These are phyloP conservation scores for Angomonas deanei DNA, from an alignment of 208 protist genomes.

Conservation along the genomic window DNA sequence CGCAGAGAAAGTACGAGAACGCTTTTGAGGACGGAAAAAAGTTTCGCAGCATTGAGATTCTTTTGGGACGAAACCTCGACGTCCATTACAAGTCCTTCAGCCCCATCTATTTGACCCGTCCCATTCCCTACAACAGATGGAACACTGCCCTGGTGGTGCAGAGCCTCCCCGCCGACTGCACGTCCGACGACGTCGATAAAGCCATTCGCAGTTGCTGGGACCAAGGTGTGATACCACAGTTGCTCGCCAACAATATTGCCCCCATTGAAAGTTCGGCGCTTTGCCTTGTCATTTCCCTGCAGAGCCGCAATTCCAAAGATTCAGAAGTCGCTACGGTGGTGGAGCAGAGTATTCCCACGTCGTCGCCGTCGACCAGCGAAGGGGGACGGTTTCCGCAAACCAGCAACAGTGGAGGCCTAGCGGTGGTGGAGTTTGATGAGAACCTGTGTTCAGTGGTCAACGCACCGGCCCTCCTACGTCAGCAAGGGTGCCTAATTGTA, in stretches of 20 bases:
- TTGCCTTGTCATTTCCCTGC: conserved; percentile 38
- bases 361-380: not conserved
- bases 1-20: conserved; percentile 78
- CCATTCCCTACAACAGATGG: conserved; percentile 57
- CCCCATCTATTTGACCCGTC: conserved; percentile 49
- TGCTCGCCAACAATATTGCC: conserved; percentile 10
- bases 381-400: not conserved
- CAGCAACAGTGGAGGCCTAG: not conserved
- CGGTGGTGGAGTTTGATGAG: conserved; percentile 1
- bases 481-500: not conserved
- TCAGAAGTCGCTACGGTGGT: not conserved
- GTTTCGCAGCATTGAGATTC: conserved; percentile 63
- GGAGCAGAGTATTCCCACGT: not conserved
- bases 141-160: conserved; percentile 47
- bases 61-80: conserved; percentile 66
- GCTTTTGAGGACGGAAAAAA: conserved; percentile 83
- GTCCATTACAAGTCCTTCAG: conserved; percentile 73
- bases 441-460: conserved; percentile 1
- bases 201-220: conserved; percentile 46
- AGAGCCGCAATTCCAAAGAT: not conserved
- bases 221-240: conserved; percentile 22
- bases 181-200: conserved; percentile 26
- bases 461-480: not conserved
- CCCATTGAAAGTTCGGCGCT: conserved; percentile 50
- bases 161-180: conserved; percentile 27